phyloP scores from a whole-genome alignment of 2,329 filamentous ascomycete species.

The Byssochlamys sp. region DNA sequence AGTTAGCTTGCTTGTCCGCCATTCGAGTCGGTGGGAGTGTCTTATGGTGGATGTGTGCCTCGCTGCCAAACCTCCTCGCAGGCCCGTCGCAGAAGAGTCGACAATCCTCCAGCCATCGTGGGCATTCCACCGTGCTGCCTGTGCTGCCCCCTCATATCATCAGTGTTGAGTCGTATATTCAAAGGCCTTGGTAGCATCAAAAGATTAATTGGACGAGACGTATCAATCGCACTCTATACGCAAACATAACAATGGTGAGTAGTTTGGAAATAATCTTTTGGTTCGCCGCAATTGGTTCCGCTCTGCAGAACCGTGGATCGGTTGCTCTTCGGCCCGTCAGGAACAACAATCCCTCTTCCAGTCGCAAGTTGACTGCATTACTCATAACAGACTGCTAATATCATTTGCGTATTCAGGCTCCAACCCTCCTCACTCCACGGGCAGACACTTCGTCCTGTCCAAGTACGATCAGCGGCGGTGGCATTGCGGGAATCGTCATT shows the following conservation, averaged over 20 bases:
- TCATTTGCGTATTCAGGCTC: background rate
- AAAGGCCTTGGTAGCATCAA: background rate
- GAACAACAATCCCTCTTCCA: background rate
- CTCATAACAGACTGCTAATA: background rate
- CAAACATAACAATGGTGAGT: background rate
- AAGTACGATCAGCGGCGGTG: constrained; percentile 24
- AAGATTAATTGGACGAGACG: background rate
- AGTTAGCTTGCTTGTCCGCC: background rate
- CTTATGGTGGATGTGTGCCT: background rate
- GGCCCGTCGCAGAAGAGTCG: background rate
- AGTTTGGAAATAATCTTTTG: background rate
- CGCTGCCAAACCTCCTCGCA: background rate
- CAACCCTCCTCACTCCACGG: background rate
- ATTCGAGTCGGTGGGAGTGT: background rate
- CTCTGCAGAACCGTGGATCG: background rate
- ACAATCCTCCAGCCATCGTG: background rate
- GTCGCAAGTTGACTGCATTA: background rate
- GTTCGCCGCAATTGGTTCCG: background rate
- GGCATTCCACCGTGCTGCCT: background rate
- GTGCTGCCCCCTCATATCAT: background rate
- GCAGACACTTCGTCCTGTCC: constrained; percentile 12
- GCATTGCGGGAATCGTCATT: constrained; percentile 32
- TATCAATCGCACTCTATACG: background rate
- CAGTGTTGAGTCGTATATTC: background rate
- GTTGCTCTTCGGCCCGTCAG: background rate